These are phyloP conservation scores for Chrysoporthe austroafricana DNA, from an alignment of 2,329 filamentous ascomycete genomes.

Conservation along the genomic window DNA sequence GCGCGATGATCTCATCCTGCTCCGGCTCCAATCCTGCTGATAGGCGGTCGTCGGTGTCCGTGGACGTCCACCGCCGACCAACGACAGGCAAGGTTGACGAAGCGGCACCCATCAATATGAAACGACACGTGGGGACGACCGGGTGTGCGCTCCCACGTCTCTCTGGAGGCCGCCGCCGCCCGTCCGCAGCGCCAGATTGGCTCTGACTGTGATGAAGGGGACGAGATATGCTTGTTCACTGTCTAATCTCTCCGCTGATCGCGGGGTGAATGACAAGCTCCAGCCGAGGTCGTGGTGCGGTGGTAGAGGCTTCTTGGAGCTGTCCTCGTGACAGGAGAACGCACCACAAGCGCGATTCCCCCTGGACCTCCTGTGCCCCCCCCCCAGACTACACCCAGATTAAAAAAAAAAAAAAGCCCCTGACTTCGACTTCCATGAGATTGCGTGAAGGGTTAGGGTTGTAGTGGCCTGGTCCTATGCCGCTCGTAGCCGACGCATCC, in stretches of 20 bases:
- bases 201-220: not conserved
- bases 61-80: not conserved
- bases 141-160: not conserved
- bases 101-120: constrained; percentile 13
- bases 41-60: not conserved
- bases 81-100: not conserved
- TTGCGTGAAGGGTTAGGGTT: not conserved
- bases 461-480: not conserved
- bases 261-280: not conserved
- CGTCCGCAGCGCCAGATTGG: not conserved
- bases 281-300: not conserved
- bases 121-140: constrained; percentile 11
- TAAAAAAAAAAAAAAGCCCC: not conserved
- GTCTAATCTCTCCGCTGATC: not conserved
- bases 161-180: not conserved
- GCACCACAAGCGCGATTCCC: no score
- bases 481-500: not conserved
- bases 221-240: constrained; percentile 5
- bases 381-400: no score
- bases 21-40: not conserved
- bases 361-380: no score
- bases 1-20: constrained; percentile 3
- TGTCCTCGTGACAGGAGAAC: not conserved
- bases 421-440: not conserved
- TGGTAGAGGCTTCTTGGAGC: no score